Base-by-base conservation (phyloP, 768 basidiomycete species). In the Rhodotorula kratochvilovae region DNA sequence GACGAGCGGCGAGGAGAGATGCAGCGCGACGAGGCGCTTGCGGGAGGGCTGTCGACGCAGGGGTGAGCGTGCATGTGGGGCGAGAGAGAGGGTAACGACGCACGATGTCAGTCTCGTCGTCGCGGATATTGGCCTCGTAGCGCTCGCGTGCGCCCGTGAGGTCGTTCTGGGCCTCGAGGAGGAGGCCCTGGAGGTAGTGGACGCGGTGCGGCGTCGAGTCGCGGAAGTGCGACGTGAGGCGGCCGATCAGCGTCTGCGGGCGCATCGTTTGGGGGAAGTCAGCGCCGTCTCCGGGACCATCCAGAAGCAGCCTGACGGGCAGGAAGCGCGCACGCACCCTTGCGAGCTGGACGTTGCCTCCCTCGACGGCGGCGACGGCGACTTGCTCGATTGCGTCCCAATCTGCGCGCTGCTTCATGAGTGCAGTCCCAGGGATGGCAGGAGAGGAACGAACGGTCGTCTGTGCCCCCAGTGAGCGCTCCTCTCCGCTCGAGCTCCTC, bases 11-110 rank as follows among this genome's bases (percentile, higher is more conserved):
- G 62, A 55, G 25, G 86, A 83, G 56, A 88, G 82, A 17, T 89
- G 84, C 19, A 92, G 85, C 0, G 90, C 86, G 73, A 91, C 87
- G 63, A 87, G 86, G n/a, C 92, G 86, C 76, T 92, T 91, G 87
- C 90, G 91, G 43, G 85, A 80, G 2, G 85, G 85, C 91, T 80
- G 65, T 87, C 35, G 55, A 33, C n/a, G 17, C 35, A n/a, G 35
- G 23, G 16, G 35, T 2, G 25, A 27, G 55, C 36, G 15, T 36
- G 55, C 23, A 1, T 8, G 17, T 65, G 36, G 5, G 27, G 56
- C 27, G 27, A 5, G 16, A 16, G 7, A 21, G n/a, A n/a, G 15
- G 55, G 53, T 48, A 12, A 42, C 13, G 21, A 82, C 90, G 68
- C 75, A 93, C 92, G 35, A 85, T 84, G 77, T 90, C 88, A 25